Percentiles rank a stretch among this genome's conserved stretches.
phyloP scores from a whole-genome alignment of 306 rosid genomes.

The Crataegus laevigata region DNA sequence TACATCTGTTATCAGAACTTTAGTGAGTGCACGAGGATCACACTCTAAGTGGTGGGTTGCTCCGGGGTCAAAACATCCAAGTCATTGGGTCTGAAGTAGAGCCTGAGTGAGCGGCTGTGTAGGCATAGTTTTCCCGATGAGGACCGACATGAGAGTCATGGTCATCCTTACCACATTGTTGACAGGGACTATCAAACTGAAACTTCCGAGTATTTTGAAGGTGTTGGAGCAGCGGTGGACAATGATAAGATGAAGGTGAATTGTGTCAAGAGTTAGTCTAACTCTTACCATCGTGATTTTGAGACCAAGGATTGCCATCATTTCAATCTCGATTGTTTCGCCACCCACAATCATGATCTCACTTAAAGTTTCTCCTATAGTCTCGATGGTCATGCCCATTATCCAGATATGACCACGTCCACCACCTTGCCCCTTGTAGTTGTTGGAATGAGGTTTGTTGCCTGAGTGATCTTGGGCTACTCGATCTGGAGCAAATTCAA shows the following conservation, averaged over 20 bases:
- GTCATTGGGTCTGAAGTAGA: background rate
- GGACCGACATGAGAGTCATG: too few relatives aligned
- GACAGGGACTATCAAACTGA: too few relatives aligned
- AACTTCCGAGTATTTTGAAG: too few relatives aligned
- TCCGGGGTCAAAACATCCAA: background rate
- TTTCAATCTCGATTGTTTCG: too few relatives aligned
- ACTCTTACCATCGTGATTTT: too few relatives aligned
- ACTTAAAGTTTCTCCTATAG: too few relatives aligned
- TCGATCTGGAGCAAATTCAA: background rate
- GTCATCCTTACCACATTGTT: background rate
- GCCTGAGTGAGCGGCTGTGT: background rate
- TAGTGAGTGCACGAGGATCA: background rate
- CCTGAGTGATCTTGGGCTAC: background rate
- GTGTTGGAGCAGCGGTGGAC: background rate
- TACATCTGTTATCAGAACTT: too few relatives aligned
- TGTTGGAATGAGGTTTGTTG: background rate
- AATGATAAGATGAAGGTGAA: background rate
- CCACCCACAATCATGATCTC: background rate
- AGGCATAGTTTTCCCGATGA: background rate
- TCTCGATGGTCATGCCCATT: too few relatives aligned
- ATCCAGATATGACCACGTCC: too few relatives aligned
- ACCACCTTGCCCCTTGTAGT: background rate
- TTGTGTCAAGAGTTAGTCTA: too few relatives aligned
- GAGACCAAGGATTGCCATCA: too few relatives aligned
- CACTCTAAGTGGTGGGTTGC: background rate